A percentile compares a stretch with the other conserved stretches of the same genome.
phyloP scores from a whole-genome alignment of 805 yeast species.

The Pichia thaimueangensis region DNA sequence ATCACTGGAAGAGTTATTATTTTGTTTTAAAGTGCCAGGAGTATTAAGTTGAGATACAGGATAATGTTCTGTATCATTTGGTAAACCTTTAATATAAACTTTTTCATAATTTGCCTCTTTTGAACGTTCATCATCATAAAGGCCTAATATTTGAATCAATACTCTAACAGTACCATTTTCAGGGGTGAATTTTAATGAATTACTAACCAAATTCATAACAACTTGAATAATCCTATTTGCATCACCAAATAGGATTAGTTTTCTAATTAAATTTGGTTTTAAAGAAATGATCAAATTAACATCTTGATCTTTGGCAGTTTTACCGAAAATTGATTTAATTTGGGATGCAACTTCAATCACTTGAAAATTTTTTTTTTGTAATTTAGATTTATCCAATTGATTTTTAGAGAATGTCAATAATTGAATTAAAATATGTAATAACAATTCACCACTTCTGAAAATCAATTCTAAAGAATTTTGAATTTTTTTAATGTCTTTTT shows the following conservation, averaged over 20 bases:
- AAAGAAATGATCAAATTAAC: slow-evolving; percentile 61
- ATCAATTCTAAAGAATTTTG: slow-evolving; percentile 75
- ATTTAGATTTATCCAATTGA: slow-evolving; percentile 72
- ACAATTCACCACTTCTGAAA: slow-evolving; percentile 84
- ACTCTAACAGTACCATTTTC: slow-evolving; percentile 77
- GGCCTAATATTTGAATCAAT: slow-evolving; percentile 56
- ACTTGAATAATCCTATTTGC: slow-evolving; percentile 86
- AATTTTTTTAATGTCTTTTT: slow-evolving; percentile 58
- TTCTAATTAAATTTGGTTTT: slow-evolving; percentile 53
- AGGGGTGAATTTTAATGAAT: slow-evolving; percentile 88
- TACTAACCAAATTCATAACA: slow-evolving; percentile 86
- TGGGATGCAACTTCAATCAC: slow-evolving; percentile 79
- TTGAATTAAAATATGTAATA: slow-evolving; percentile 85
- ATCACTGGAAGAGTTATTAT: slow-evolving; percentile 1
- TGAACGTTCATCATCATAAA: slow-evolving; percentile 54
- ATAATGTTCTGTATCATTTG: slow-evolving; percentile 10
- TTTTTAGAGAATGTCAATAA: slow-evolving; percentile 87
- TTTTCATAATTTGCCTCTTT: slow-evolving; percentile 33
- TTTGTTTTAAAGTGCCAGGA: neutral
- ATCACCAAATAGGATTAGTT: slow-evolving; percentile 75
- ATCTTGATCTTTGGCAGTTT: slow-evolving; percentile 69
- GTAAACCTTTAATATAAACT: slow-evolving; percentile 37
- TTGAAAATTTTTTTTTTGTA: slow-evolving; percentile 78
- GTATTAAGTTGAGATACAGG: slow-evolving; percentile 8
- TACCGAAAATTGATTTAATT: slow-evolving; percentile 76